Percentiles rank a stretch among this genome's conserved stretches.
phyloP scores from a whole-genome alignment of 1,284 basidiomycete genomes.

The Trametes polyzona region DNA sequence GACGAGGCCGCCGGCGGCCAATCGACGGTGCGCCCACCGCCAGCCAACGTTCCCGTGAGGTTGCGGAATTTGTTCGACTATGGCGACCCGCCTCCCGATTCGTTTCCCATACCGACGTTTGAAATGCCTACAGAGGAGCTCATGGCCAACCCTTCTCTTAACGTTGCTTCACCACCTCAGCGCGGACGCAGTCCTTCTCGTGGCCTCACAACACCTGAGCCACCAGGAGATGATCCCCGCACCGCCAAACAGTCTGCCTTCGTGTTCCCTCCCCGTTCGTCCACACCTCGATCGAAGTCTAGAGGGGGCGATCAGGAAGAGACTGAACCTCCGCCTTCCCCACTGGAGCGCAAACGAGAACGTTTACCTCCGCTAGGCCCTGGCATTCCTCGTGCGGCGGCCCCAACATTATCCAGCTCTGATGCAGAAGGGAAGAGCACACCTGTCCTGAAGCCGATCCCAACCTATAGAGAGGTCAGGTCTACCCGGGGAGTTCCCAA shows the following conservation, averaged over 20 bases:
- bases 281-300: constrained; percentile 38
- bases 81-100: constrained; percentile 44
- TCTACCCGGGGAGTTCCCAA: constrained; percentile 44
- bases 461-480: constrained; percentile 44
- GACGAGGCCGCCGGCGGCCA: constrained; percentile 20
- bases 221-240: constrained; percentile 43
- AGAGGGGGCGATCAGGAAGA: constrained; percentile 32
- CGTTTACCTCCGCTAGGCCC: constrained; percentile 35
- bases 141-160: constrained; percentile 32
- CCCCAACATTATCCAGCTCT: constrained; percentile 4
- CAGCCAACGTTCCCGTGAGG: constrained; percentile 64
- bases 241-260: constrained; percentile 56
- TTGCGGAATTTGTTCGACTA: constrained; percentile 73
- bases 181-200: constrained; percentile 30
- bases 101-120: constrained; percentile 46
- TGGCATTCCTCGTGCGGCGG: constrained; percentile 31
- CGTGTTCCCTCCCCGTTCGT: constrained; percentile 52
- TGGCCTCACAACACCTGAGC: constrained; percentile 21
- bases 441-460: constrained; percentile 14
- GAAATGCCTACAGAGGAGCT: constrained; percentile 23
- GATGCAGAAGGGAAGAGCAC: neutral
- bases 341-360: constrained; percentile 23
- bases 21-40: constrained; percentile 53
- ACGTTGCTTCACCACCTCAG: constrained; percentile 33
- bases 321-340: constrained; percentile 22